Percentiles rank a stretch among this genome's conserved stretches.
These are phyloP conservation scores for Vitis rupestris DNA, from an alignment of 164 flowering plant species.

Conservation along the genomic window DNA sequence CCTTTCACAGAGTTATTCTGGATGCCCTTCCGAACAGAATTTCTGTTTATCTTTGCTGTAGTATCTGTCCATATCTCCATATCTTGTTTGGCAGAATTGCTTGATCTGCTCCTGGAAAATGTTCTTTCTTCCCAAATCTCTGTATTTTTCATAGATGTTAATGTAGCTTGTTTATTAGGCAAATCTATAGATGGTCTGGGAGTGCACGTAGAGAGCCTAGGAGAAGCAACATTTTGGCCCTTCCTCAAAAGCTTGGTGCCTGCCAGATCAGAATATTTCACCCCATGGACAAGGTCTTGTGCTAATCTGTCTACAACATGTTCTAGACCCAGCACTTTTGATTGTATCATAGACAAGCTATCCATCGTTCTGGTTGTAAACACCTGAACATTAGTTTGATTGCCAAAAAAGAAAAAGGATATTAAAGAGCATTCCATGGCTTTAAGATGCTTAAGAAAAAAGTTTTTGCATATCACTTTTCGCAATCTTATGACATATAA, in stretches of 20 bases:
- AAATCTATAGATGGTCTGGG: conserved; percentile 68
- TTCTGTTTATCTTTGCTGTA: conserved; percentile 27
- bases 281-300: conserved; percentile 31
- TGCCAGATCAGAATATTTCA: conserved; percentile 29
- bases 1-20: conserved; percentile 28
- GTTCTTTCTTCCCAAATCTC: conserved; percentile 47
- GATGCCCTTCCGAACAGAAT: conserved; percentile 23
- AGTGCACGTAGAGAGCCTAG: conserved; percentile 60
- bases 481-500: neutral
- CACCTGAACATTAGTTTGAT: conserved; percentile 39
- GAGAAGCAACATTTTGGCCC: conserved; percentile 43
- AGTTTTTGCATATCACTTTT: neutral
- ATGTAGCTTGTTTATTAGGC: conserved; percentile 31
- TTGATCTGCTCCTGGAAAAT: conserved; percentile 30
- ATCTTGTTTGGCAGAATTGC: conserved; percentile 33
- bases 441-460: neutral
- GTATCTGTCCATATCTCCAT: conserved; percentile 39
- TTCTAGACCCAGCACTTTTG: conserved; percentile 69
- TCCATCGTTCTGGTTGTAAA: conserved; percentile 59
- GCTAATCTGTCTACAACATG: conserved; percentile 53
- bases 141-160: conserved; percentile 28
- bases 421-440: neutral
- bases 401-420: neutral
- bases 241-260: conserved; percentile 41
- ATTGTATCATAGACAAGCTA: conserved; percentile 58